phyloP scores from a whole-genome alignment of 1,284 basidiomycete species.

The Anthracocystis walkeri region DNA sequence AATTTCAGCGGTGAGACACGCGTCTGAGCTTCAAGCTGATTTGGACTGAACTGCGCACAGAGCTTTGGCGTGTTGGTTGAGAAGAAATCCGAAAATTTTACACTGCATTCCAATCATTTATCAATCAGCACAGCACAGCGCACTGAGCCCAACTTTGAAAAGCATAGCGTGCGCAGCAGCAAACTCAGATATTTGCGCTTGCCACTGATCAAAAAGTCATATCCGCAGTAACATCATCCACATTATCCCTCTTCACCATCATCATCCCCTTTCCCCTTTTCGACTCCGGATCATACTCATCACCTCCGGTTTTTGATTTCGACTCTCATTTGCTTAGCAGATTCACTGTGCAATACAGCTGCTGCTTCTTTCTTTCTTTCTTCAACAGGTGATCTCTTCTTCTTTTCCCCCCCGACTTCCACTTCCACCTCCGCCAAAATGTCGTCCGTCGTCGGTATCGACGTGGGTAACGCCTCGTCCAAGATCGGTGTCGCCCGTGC shows the following conservation, averaged over 20 bases:
- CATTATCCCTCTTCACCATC: constrained; percentile 2
- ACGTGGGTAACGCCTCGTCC: constrained; percentile 65
- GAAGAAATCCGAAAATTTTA: constrained; percentile 32
- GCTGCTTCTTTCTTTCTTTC: neutral
- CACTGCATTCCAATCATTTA: constrained; percentile 1
- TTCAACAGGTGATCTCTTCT: neutral
- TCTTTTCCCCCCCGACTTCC: neutral
- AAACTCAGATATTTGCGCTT: neutral
- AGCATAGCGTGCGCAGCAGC: constrained; percentile 5
- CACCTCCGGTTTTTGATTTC: constrained; percentile 3
- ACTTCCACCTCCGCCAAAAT: constrained; percentile 35
- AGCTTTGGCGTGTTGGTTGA: constrained; percentile 22
- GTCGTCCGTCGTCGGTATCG: constrained; percentile 67
- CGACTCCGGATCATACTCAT: constrained; percentile 8
- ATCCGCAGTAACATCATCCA: constrained; percentile 6
- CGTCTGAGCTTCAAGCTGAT: neutral
- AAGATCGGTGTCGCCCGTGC: constrained; percentile 68
- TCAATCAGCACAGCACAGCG: neutral
- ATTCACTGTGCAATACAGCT: constrained; percentile 14
- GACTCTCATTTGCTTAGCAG: neutral
- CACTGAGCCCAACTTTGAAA: neutral
- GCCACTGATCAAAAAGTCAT: neutral
- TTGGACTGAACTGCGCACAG: constrained; percentile 3
- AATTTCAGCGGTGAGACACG: neutral
- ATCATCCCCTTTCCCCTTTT: neutral